Evolutionary conservation across 352 stramenopile genomes (phyloP).

Genomic region (Pythium graminicola): DNA sequence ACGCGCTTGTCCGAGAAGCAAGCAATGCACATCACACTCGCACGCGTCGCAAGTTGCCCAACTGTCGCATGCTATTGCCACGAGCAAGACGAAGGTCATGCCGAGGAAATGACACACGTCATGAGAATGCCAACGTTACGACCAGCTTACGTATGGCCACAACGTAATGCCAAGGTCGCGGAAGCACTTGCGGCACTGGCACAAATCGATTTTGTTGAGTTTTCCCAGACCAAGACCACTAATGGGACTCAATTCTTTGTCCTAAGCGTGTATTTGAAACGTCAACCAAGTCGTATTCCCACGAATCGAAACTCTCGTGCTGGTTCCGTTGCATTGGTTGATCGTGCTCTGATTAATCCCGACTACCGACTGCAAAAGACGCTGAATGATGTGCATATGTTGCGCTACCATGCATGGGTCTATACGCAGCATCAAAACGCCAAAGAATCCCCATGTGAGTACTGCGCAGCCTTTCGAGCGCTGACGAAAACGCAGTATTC

Average conservation of each 20-base stretch:
- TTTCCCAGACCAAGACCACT: slow-evolving; percentile 33
- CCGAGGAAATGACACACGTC: background rate
- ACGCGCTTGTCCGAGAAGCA: too few relatives aligned
- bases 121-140: slow-evolving; percentile 29
- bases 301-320: slow-evolving; percentile 23
- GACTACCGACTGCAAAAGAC: slow-evolving; percentile 38
- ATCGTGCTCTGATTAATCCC: slow-evolving; percentile 18
- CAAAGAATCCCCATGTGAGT: slow-evolving; percentile 27
- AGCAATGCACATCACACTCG: too few relatives aligned
- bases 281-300: slow-evolving; percentile 38
- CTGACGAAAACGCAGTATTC: slow-evolving; percentile 37
- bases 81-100: background rate
- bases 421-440: slow-evolving; percentile 24
- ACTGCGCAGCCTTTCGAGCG: slow-evolving; percentile 36
- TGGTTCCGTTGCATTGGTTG: background rate
- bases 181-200: slow-evolving; percentile 34
- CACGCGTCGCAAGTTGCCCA: too few relatives aligned
- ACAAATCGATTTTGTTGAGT: slow-evolving; percentile 40
- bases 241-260: slow-evolving; percentile 38
- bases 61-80: too few relatives aligned
- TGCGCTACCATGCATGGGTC: slow-evolving; percentile 35
- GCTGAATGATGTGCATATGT: slow-evolving; percentile 31
- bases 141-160: slow-evolving; percentile 31
- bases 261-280: slow-evolving; percentile 44
- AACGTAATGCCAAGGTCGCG: slow-evolving; percentile 30